A percentile compares a stretch with the other conserved stretches of the same genome.
Evolutionary conservation across 2,329 filamentous ascomycete species (phyloP).

Genomic region (Emericellopsis atlantica): DNA sequence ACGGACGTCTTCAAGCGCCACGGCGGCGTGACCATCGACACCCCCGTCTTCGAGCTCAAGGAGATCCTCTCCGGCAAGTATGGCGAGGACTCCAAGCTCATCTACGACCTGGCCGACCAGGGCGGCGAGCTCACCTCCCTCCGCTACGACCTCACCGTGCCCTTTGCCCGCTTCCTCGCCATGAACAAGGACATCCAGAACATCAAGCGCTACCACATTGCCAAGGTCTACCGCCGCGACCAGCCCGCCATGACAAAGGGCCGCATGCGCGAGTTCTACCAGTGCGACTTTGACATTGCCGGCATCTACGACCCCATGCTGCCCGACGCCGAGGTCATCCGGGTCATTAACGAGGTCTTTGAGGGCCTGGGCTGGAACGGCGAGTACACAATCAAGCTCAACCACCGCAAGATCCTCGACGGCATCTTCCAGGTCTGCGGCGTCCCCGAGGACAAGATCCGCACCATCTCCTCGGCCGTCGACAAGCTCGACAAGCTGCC

Average conservation of each 20-base stretch:
- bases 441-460: constrained; percentile 75
- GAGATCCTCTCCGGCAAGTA: constrained; percentile 85
- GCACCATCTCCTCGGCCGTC: constrained; percentile 81
- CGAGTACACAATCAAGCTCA: constrained; percentile 79
- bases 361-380: constrained; percentile 63
- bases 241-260: constrained; percentile 54
- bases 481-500: constrained; percentile 93
- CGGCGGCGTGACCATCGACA: constrained; percentile 69
- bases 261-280: constrained; percentile 91
- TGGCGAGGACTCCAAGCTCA: constrained; percentile 84
- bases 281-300: constrained; percentile 94
- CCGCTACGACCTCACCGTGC: constrained; percentile 79
- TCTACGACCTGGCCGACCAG: constrained; percentile 80
- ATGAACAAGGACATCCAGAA: constrained; percentile 74
- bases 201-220: constrained; percentile 92
- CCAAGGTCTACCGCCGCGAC: constrained; percentile 56
- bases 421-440: constrained; percentile 87
- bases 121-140: constrained; percentile 66
- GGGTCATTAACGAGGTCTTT: constrained; percentile 78
- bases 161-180: constrained; percentile 80
- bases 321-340: constrained; percentile 79
- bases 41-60: constrained; percentile 73
- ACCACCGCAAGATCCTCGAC: constrained; percentile 88
- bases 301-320: constrained; percentile 83
- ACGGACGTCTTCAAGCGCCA: constrained; percentile 73